These are phyloP conservation scores for Salvia splendens DNA, from an alignment of 257 asterid genomes.

Conservation along the genomic window DNA sequence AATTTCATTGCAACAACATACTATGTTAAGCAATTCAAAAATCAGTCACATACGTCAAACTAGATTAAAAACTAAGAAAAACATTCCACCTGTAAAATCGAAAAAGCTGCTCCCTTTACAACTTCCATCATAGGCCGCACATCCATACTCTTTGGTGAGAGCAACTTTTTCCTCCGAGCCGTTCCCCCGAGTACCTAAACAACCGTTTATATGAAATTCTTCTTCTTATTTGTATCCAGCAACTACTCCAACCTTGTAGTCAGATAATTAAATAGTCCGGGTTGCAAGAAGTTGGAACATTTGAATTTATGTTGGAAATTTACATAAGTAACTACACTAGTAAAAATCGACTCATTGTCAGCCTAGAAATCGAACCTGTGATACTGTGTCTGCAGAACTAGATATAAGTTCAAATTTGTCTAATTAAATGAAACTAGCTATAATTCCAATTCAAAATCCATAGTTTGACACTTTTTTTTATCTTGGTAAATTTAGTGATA, in stretches of 20 bases:
- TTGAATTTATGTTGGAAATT: background rate
- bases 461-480: background rate
- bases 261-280: background rate
- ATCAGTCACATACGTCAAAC: slow-evolving; percentile 19
- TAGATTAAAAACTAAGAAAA: slow-evolving; percentile 17
- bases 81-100: slow-evolving; percentile 74
- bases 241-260: background rate
- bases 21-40: slow-evolving; percentile 1
- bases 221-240: background rate
- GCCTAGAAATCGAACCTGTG: background rate
- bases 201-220: slow-evolving; percentile 24
- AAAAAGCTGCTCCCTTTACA: slow-evolving; percentile 91
- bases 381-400: background rate
- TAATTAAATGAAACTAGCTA: background rate
- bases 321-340: background rate
- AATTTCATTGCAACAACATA: background rate
- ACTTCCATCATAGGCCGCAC: slow-evolving; percentile 99
- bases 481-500: background rate
- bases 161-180: slow-evolving; percentile 88
- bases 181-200: slow-evolving; percentile 90
- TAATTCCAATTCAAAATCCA: background rate
- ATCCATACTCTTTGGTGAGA: slow-evolving; percentile 94
- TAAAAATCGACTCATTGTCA: background rate
- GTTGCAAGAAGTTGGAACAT: background rate
- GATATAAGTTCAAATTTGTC: background rate